Conservation (phyloP, 768 basidiomycete genomes). For the Baorangia bicolor region DNA sequence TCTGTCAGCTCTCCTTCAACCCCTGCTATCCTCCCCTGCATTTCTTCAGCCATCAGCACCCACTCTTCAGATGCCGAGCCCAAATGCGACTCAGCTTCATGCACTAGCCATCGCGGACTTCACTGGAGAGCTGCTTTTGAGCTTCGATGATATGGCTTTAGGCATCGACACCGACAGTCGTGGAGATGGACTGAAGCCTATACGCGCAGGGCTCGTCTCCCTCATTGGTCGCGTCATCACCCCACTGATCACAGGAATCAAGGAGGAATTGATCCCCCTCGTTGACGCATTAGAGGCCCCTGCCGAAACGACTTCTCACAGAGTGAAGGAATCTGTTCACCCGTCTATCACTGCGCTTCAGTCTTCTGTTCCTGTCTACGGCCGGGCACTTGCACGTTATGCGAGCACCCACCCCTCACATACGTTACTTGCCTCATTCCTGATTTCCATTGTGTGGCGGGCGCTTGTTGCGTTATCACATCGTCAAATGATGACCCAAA, state of each 20-base stretch:
- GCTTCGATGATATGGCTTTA: slow-evolving; percentile 64
- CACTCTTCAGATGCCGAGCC: slow-evolving; percentile 48
- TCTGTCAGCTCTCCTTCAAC: slow-evolving; percentile 64
- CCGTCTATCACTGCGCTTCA: slow-evolving; percentile 62
- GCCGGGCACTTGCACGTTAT: slow-evolving; percentile 55
- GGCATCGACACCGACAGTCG: slow-evolving; percentile 61
- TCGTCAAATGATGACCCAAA: slow-evolving; percentile 47
- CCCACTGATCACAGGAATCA: slow-evolving; percentile 62
- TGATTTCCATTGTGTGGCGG: slow-evolving; percentile 75
- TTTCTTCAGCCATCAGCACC: slow-evolving; percentile 55
- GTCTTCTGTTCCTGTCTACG: slow-evolving; percentile 59
- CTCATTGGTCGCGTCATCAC: slow-evolving; percentile 64
- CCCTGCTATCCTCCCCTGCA: slow-evolving; percentile 60
- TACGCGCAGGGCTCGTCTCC: slow-evolving; percentile 70
- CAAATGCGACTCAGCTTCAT: slow-evolving; percentile 68
- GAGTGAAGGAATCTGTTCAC: slow-evolving; percentile 36
- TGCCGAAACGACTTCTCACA: slow-evolving; percentile 24
- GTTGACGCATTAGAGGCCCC: slow-evolving; percentile 61
- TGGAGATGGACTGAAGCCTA: slow-evolving; percentile 64
- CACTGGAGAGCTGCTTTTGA: slow-evolving; percentile 70
- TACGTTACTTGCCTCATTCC: slow-evolving; percentile 60
- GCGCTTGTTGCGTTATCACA: slow-evolving; percentile 69
- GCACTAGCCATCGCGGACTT: slow-evolving; percentile 68
- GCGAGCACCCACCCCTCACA: slow-evolving; percentile 55
- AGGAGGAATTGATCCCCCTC: slow-evolving; percentile 57